Conservation (phyloP, 2,329 filamentous ascomycete species). For the Tolypocladium paradoxum region DNA sequence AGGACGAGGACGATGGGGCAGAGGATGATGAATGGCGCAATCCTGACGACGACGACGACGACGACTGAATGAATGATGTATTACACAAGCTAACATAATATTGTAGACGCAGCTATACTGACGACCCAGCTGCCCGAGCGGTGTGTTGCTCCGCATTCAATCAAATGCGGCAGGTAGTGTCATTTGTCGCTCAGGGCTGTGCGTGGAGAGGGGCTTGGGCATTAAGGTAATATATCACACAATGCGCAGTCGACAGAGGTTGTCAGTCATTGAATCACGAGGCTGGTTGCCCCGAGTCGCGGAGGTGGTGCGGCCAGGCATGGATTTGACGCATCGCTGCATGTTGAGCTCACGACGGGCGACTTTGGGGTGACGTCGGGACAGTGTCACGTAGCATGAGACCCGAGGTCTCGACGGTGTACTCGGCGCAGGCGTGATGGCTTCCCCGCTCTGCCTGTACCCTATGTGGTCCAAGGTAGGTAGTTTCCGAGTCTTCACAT, state of each 20-base stretch:
- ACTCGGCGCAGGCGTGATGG: no score
- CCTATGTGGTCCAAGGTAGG: no score
- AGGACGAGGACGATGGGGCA: constrained; percentile 4
- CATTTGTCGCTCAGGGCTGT: neutral
- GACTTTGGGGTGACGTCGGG: neutral
- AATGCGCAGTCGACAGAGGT: neutral
- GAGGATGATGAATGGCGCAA: constrained; percentile 4
- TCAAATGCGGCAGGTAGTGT: neutral
- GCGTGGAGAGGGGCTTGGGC: neutral
- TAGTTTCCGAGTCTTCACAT: no score
- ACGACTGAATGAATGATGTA: neutral
- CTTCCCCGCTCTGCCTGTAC: no score
- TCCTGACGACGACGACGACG: neutral
- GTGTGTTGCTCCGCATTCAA: neutral
- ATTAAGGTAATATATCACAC: neutral
- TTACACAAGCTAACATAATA: no score
- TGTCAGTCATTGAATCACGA: neutral
- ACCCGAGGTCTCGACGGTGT: no score
- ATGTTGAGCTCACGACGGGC: neutral
- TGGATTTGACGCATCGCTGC: no score
- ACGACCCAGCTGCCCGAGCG: no score
- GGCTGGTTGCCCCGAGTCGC: no score
- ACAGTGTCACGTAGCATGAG: neutral
- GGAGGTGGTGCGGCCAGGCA: no score
- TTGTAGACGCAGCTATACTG: no score